A percentile compares a stretch with the other conserved stretches of the same genome.
These are phyloP conservation scores for Zasmidium citrigriseum DNA, from an alignment of 2,329 filamentous ascomycete genomes.

Conservation along the genomic window DNA sequence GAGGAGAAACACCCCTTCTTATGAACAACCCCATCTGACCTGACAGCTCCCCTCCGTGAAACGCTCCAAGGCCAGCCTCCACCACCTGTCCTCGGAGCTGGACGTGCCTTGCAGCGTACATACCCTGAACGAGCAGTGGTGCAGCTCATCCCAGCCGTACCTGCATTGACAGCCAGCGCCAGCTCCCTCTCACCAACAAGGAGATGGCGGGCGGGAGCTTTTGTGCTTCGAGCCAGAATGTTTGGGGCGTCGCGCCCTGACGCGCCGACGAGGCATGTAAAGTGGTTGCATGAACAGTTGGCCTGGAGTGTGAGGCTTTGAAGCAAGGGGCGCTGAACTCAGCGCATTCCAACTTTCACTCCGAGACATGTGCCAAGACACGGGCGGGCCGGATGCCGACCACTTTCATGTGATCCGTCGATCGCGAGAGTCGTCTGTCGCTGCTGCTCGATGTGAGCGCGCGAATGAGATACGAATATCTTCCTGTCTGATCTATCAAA, in stretches of 20 bases:
- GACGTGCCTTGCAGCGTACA: too few relatives aligned
- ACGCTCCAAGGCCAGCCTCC: background rate
- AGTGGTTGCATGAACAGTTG: slow-evolving; percentile 9
- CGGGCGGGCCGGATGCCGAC: background rate
- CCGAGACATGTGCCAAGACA: background rate
- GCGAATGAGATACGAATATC: background rate
- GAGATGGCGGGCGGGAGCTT: slow-evolving; percentile 4
- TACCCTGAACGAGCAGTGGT: too few relatives aligned
- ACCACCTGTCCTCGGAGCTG: background rate
- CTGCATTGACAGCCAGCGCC: slow-evolving; percentile 5
- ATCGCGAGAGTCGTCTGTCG: background rate
- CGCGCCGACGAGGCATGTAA: slow-evolving; percentile 8
- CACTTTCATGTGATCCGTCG: background rate
- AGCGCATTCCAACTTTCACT: background rate
- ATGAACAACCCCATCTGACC: background rate
- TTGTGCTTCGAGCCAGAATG: slow-evolving; percentile 5
- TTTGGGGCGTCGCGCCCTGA: slow-evolving; percentile 1
- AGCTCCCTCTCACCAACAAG: too few relatives aligned
- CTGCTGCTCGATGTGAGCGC: background rate
- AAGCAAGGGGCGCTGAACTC: slow-evolving; percentile 5
- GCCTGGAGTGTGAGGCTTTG: too few relatives aligned
- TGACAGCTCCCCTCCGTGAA: background rate
- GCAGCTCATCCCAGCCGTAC: background rate
- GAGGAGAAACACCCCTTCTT: too few relatives aligned
- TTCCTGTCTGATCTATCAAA: background rate